Conservation (phyloP, 2,329 filamentous ascomycete genomes). For the Aspergillus sclerotialis region DNA sequence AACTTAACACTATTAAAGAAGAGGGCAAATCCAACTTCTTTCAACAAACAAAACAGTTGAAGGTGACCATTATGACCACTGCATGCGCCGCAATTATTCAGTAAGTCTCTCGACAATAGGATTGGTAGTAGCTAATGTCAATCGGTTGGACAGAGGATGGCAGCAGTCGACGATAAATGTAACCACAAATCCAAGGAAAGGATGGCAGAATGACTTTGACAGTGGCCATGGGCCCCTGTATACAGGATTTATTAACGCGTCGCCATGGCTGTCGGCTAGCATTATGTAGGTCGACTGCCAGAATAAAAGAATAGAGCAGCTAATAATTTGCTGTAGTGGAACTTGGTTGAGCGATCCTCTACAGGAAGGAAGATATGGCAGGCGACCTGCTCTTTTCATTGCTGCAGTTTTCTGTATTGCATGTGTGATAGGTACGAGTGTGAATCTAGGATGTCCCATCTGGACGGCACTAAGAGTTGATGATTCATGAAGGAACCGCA, state of each 20-base stretch:
- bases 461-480: background rate
- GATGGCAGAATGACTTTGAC: conserved; percentile 2
- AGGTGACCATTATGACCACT: conserved; percentile 14
- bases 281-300: conserved; percentile 7
- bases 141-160: conserved; percentile 10
- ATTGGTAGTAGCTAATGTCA: background rate
- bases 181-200: background rate
- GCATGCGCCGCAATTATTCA: conserved; percentile 19
- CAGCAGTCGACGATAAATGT: conserved; percentile 18
- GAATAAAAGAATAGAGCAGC: background rate
- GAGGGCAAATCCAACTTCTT: conserved; percentile 2
- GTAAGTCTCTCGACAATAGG: conserved; percentile 6
- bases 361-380: conserved; percentile 10
- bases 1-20: conserved; percentile 1
- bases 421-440: conserved; percentile 8
- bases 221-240: background rate
- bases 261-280: conserved; percentile 12
- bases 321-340: conserved; percentile 5
- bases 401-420: conserved; percentile 24
- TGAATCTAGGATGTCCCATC: no score
- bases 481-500: conserved; percentile 8
- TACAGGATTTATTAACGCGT: conserved; percentile 9
- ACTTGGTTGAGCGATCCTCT: conserved; percentile 16
- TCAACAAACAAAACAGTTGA: conserved; percentile 11
- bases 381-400: conserved; percentile 33